Evolutionary conservation across 768 basidiomycete species (phyloP).

Genomic region (Collybiopsis luxurians): DNA sequence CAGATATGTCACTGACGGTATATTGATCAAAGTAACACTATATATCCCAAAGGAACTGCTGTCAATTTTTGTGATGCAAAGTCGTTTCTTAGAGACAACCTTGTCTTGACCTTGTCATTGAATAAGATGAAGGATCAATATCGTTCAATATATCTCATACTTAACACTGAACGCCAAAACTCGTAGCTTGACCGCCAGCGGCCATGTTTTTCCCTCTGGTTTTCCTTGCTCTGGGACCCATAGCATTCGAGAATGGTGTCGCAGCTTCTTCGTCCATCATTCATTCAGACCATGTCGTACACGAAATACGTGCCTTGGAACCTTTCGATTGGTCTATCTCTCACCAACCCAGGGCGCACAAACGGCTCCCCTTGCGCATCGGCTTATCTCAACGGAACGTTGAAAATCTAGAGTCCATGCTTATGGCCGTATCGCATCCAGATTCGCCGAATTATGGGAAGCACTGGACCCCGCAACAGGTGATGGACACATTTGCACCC

Average conservation of each 20-base stretch:
- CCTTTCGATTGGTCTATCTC: conserved; percentile 30
- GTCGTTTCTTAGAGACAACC: too few relatives aligned
- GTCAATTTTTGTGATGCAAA: too few relatives aligned
- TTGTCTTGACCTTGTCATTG: too few relatives aligned
- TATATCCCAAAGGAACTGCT: too few relatives aligned
- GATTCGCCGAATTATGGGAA: conserved; percentile 41
- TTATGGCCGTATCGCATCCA: conserved; percentile 43
- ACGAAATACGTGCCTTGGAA: conserved; percentile 34
- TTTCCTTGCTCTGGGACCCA: neutral
- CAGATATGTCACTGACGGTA: too few relatives aligned
- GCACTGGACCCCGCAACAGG: conserved; percentile 38
- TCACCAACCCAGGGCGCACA: conserved; percentile 26
- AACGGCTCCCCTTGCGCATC: conserved; percentile 42
- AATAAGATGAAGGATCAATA: too few relatives aligned
- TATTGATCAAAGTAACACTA: too few relatives aligned
- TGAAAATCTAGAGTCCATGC: conserved; percentile 34
- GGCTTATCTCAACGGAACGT: conserved; percentile 43
- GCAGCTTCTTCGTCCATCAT: neutral
- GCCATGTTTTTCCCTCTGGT: conserved; percentile 1
- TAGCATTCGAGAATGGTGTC: neutral
- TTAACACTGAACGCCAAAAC: too few relatives aligned
- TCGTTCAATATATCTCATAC: too few relatives aligned
- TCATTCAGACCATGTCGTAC: conserved; percentile 23
- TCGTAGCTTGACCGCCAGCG: too few relatives aligned
- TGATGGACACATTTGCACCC: conserved; percentile 42